A percentile compares a stretch with the other conserved stretches of the same genome.
Conservation (phyloP, 2,329 filamentous ascomycete genomes). For the Hypoxylon sp. region DNA sequence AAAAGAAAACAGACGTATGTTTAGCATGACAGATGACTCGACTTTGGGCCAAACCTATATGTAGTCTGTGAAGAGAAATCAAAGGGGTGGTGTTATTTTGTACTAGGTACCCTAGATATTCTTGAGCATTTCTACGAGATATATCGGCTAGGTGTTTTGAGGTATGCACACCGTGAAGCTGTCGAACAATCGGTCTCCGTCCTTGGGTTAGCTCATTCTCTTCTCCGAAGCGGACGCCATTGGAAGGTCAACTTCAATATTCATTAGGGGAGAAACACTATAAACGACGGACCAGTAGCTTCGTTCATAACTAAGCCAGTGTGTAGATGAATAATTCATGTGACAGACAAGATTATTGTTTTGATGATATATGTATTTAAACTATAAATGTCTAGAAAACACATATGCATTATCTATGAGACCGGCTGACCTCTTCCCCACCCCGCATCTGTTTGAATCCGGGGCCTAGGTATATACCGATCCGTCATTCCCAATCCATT, state of each 20-base stretch:
- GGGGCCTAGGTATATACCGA: too few species aligned
- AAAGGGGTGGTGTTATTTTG: too few species aligned
- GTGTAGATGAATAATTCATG: too few species aligned
- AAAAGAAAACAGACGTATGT: not conserved
- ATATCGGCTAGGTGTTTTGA: not conserved
- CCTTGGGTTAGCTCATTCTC: not conserved
- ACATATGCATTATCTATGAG: too few species aligned
- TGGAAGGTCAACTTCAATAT: not conserved
- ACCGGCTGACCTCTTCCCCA: too few species aligned
- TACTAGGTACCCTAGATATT: not conserved
- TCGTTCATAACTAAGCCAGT: too few species aligned
- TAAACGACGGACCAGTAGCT: too few species aligned
- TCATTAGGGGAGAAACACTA: not conserved
- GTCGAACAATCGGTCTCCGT: not conserved
- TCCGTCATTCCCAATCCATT: too few species aligned
- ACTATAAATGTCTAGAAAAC: too few species aligned
- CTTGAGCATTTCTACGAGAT: not conserved
- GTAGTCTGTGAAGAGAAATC: not conserved
- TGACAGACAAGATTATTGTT: too few species aligned
- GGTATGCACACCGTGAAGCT: not conserved
- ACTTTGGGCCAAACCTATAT: not conserved
- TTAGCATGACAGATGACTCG: not conserved
- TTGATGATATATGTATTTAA: too few species aligned
- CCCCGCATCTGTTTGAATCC: slow-evolving; percentile 19
- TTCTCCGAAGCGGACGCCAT: not conserved